Percentiles rank a stretch among this genome's conserved stretches.
Evolutionary conservation across 129 eudicot genomes (phyloP).

Genomic region (Flaveria robusta): DNA sequence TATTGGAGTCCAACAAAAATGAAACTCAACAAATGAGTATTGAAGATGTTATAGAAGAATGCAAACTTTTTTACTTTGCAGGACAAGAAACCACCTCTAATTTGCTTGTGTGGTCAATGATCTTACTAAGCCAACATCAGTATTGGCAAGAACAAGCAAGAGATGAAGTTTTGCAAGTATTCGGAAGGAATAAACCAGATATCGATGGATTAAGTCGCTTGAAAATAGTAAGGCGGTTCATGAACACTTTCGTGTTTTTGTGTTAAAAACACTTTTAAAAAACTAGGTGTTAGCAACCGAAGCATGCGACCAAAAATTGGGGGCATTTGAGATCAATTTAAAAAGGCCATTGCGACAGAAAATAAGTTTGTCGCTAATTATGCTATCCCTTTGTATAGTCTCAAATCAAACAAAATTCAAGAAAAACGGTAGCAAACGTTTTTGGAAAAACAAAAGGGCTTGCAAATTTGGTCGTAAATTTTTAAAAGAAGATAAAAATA

Average conservation of each 20-base stretch:
- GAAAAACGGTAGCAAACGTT: too few species aligned
- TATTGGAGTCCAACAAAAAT: constrained; percentile 34
- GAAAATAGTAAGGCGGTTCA: constrained; percentile 26
- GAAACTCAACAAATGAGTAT: constrained; percentile 32
- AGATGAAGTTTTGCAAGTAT: constrained; percentile 34
- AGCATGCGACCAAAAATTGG: too few species aligned
- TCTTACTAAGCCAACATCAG: constrained; percentile 35
- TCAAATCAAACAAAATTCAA: too few species aligned
- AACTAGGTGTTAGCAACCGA: too few species aligned
- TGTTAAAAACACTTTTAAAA: too few species aligned
- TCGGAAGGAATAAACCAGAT: constrained; percentile 26
- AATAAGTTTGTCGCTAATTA: too few species aligned
- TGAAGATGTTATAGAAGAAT: constrained; percentile 41
- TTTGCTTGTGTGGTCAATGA: constrained; percentile 43
- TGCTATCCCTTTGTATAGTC: too few species aligned
- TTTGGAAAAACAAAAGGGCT: too few species aligned
- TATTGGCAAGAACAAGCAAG: constrained; percentile 41
- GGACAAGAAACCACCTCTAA: constrained; percentile 40
- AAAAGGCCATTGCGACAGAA: too few species aligned
- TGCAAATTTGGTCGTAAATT: too few species aligned
- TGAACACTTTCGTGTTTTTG: neutral
- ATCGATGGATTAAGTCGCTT: constrained; percentile 33
- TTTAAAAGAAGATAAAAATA: too few species aligned
- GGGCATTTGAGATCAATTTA: too few species aligned
- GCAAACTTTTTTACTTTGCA: constrained; percentile 41